Conservation (phyloP, 768 basidiomycete genomes). For the Crucibulum laeve region DNA sequence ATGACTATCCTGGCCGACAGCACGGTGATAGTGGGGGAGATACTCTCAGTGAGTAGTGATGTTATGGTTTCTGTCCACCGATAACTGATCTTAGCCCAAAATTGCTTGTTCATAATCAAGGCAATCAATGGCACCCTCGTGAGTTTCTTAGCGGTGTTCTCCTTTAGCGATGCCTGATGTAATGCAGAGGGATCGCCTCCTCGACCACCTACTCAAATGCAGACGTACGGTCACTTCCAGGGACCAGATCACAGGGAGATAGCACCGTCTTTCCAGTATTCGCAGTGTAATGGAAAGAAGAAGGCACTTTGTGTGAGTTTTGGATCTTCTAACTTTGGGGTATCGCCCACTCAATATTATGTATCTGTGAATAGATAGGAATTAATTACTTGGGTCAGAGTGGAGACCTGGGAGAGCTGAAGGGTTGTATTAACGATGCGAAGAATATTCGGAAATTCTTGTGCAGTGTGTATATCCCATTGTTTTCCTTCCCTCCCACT, state of each 20-base stretch:
- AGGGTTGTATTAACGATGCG: slow-evolving; percentile 92
- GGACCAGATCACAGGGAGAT: slow-evolving; percentile 36
- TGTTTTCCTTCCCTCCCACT: not conserved
- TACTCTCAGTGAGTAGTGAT: not conserved
- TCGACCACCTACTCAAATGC: slow-evolving; percentile 50
- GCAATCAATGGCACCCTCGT: slow-evolving; percentile 16
- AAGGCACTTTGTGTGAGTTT: slow-evolving; percentile 81
- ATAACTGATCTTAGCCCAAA: not conserved
- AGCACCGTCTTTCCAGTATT: slow-evolving; percentile 79
- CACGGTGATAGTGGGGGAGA: not conserved
- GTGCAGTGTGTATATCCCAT: slow-evolving; percentile 39
- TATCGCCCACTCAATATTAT: not conserved
- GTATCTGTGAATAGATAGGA: slow-evolving; percentile 57
- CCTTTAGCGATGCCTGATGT: slow-evolving; percentile 9
- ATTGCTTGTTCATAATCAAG: slow-evolving; percentile 10
- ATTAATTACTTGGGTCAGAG: slow-evolving; percentile 78
- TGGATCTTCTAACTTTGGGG: not conserved
- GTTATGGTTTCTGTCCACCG: not conserved
- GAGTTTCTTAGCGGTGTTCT: not conserved
- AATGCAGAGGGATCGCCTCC: slow-evolving; percentile 35
- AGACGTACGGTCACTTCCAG: slow-evolving; percentile 59
- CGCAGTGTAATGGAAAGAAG: slow-evolving; percentile 82
- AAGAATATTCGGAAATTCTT: slow-evolving; percentile 78
- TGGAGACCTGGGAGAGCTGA: slow-evolving; percentile 61
- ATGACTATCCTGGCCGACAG: slow-evolving; percentile 16